These are phyloP conservation scores for Lepidium didymum DNA, from an alignment of 345 rosid genomes.

Conservation along the genomic window DNA sequence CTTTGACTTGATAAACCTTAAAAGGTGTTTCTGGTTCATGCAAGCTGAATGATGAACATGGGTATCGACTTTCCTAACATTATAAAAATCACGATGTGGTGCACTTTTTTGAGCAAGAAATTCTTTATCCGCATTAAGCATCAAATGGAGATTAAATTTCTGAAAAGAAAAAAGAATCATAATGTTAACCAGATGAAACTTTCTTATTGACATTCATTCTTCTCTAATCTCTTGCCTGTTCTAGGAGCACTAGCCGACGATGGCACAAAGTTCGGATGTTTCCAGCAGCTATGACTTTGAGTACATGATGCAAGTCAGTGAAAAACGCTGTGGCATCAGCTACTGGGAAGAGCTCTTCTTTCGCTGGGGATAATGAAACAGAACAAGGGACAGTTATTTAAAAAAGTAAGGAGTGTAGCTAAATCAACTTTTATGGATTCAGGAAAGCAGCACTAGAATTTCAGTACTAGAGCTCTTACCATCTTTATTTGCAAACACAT, in stretches of 20 bases:
- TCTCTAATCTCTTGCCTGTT: conserved; percentile 50
- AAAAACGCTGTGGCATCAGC: conserved; percentile 88
- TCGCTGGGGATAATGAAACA: conserved; percentile 37
- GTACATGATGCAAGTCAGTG: conserved; percentile 82
- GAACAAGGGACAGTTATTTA: background rate
- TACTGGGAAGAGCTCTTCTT: conserved; percentile 79
- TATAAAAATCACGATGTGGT: conserved; percentile 98
- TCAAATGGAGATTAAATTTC: conserved; percentile 99
- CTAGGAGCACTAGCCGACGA: conserved; percentile 88
- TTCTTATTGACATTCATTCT: background rate
- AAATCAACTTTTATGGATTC: background rate
- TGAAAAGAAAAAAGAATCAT: conserved; percentile 25
- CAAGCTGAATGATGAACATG: conserved; percentile 99
- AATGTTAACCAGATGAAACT: conserved; percentile 14
- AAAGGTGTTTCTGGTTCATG: conserved; percentile 98
- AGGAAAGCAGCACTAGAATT: background rate
- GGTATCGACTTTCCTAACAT: conserved; percentile 97
- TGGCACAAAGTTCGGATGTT: conserved; percentile 91
- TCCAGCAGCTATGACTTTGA: conserved; percentile 83
- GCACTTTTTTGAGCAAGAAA: conserved; percentile 99
- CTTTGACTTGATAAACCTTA: conserved; percentile 97
- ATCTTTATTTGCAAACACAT: conserved; percentile 77
- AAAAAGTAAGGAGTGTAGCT: background rate
- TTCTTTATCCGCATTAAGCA: conserved; percentile 97
- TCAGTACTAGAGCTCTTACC: conserved; percentile 37